A percentile compares a stretch with the other conserved stretches of the same genome.
phyloP scores from a whole-genome alignment of 2,329 filamentous ascomycete genomes.

The Ambrosiella xylebori region DNA sequence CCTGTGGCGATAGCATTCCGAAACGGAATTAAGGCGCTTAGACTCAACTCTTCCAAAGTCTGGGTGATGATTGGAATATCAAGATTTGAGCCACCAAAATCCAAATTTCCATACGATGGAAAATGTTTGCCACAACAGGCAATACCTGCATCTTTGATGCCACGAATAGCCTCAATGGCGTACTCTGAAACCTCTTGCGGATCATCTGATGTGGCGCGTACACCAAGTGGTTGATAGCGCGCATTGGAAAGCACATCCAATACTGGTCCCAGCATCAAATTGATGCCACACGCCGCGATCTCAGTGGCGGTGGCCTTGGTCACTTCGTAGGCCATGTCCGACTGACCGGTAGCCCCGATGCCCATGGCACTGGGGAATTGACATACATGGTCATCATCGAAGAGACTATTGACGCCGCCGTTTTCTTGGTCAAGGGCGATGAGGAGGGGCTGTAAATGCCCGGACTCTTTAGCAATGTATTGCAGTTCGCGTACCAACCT shows the following conservation, averaged over 20 bases:
- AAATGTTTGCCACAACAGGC: constrained; percentile 92
- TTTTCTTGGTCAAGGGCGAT: constrained; percentile 96
- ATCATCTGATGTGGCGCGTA: constrained; percentile 79
- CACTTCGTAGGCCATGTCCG: constrained; percentile 71
- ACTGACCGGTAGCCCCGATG: constrained; percentile 76
- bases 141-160: constrained; percentile 79
- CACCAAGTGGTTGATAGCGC: constrained; percentile 75
- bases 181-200: constrained; percentile 90
- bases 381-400: constrained; percentile 86
- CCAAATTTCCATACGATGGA: constrained; percentile 85
- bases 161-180: constrained; percentile 76
- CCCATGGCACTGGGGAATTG: constrained; percentile 98
- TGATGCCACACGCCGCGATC: constrained; percentile 81
- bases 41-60: constrained; percentile 74
- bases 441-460: constrained; percentile 72
- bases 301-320: constrained; percentile 89
- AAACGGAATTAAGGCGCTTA: constrained; percentile 85
- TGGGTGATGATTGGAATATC: constrained; percentile 94
- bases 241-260: constrained; percentile 89
- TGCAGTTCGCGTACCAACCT: constrained; percentile 80
- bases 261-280: constrained; percentile 86
- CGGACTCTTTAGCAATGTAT: constrained; percentile 75
- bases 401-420: constrained; percentile 91
- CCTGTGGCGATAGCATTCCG: constrained; percentile 75
- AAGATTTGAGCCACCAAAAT: constrained; percentile 77